A percentile compares a stretch with the other conserved stretches of the same genome.
Conservation (phyloP, 208 protist genomes). For the Trypanosoma vivax region DNA sequence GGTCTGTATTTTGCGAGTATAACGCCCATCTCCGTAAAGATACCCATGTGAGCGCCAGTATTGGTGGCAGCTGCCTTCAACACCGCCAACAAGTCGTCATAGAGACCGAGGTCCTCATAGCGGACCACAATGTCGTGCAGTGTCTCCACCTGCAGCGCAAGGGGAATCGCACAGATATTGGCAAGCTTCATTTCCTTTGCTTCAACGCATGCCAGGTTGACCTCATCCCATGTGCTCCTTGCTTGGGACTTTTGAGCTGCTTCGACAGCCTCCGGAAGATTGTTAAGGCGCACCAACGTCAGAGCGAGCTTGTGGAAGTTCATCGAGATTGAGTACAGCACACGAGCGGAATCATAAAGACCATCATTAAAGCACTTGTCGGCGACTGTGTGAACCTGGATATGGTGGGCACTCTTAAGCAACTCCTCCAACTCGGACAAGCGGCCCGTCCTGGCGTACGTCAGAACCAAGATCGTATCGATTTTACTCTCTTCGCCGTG, state of each 20-base stretch:
- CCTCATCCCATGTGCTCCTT: conserved; percentile 94
- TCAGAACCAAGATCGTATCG: conserved; percentile 98
- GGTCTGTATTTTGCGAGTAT: conserved; percentile 99
- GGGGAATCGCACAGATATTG: conserved; percentile 95
- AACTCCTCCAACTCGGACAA: conserved; percentile 99
- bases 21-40: conserved; percentile 99
- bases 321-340: conserved; percentile 96
- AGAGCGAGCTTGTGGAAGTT: conserved; percentile 95
- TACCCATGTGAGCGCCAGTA: conserved; percentile 97
- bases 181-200: conserved; percentile 98
- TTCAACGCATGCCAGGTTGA: conserved; percentile 97
- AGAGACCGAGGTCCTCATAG: conserved; percentile 88
- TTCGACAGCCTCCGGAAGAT: conserved; percentile 96
- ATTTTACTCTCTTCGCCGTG: conserved; percentile 88
- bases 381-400: conserved; percentile 94
- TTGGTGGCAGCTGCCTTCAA: conserved; percentile 92
- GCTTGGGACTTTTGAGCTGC: conserved; percentile 98
- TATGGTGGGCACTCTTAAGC: conserved; percentile 95
- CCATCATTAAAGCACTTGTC: conserved; percentile 97
- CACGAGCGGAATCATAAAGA: conserved; percentile 97
- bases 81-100: conserved; percentile 94
- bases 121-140: conserved; percentile 90
- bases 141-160: conserved; percentile 98
- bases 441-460: conserved; percentile 94
- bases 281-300: conserved; percentile 95